These are phyloP conservation scores for Globisporangium spinosum DNA, from an alignment of 352 stramenopile species.

Conservation along the genomic window DNA sequence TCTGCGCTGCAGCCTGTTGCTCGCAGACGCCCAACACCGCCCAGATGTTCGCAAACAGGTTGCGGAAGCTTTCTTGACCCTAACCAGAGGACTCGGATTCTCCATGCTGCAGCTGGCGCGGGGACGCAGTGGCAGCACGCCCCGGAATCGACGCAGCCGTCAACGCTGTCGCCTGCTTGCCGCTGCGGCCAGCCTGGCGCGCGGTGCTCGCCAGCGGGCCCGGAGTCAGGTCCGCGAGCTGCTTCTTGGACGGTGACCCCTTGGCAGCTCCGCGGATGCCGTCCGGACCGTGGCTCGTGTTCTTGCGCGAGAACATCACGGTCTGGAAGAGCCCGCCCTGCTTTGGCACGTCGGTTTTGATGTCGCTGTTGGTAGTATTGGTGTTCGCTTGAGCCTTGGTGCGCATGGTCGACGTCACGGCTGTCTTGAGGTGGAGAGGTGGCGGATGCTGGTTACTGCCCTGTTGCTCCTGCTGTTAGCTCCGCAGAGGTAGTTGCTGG, in stretches of 20 bases:
- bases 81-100: conserved; percentile 17
- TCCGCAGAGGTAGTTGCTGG: conserved; percentile 7
- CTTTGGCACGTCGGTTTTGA: conserved; percentile 31
- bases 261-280: conserved; percentile 27
- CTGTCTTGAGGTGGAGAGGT: neutral
- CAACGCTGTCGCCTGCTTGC: conserved; percentile 38
- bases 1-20: conserved; percentile 39
- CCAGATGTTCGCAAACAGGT: conserved; percentile 70
- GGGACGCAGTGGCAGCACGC: conserved; percentile 11
- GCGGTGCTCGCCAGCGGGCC: conserved; percentile 59
- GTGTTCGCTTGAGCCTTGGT: conserved; percentile 34
- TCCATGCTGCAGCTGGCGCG: conserved; percentile 25
- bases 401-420: conserved; percentile 22
- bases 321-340: conserved; percentile 46
- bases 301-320: conserved; percentile 65
- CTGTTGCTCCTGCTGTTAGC: conserved; percentile 4
- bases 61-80: conserved; percentile 51
- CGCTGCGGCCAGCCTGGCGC: conserved; percentile 60
- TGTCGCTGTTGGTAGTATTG: conserved; percentile 11
- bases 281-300: conserved; percentile 41
- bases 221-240: conserved; percentile 33
- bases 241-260: conserved; percentile 34
- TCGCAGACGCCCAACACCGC: conserved; percentile 58
- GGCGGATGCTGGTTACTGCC: neutral
- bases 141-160: conserved; percentile 7